Evolutionary conservation across 2,329 filamentous ascomycete genomes (phyloP), one percentile per base, ranked within the genome.

Genomic region (Westerdykella sp.): DNA sequence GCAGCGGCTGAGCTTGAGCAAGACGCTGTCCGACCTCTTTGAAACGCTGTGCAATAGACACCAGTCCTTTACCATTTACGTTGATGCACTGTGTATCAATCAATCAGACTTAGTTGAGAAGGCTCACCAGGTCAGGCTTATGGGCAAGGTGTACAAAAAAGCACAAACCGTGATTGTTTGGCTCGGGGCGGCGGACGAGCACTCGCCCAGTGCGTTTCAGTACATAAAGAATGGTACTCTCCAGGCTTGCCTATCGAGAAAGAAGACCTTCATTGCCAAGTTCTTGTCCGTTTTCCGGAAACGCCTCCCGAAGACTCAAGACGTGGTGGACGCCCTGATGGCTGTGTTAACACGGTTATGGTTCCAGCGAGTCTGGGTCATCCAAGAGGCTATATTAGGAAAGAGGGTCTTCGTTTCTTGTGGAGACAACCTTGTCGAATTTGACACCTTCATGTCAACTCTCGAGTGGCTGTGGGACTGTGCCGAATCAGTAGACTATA

Each of bases 31-130:
- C 13, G 34, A 37, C 21, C 15, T 37, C 11, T 37, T 37, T 18
- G 34, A 37, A 12, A 18, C 21, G 12, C 34, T 37, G 16, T 37
- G 12, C 12, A 37, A 16, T 14, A 37, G 16, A 37, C 11, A 16
- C 15, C 28, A 13, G 34, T 16, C 18, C 41, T 43, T 5, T 11
- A 43, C n/a, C 13, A 22, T 45, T 10, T 45, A 36, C 34, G 16
- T 36, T 9, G 40, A 42, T 30, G 43, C 43, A 6, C 21, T 45
- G 14, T 42, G 43, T 32, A 45, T 45, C 43, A 45, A 42, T 23
- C 39, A 45, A 22, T 28, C 25, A 9, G 43, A 45, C 35, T 5
- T 9, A 13, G 6, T 5, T n/a, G 43, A 45, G 35, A 12, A 35
- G 21, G n/a, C 5, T 5, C 34, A 45, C 30, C 43, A 45, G 32